Evolutionary conservation across 306 rosid species (phyloP).

Genomic region (Prosopis cineraria): DNA sequence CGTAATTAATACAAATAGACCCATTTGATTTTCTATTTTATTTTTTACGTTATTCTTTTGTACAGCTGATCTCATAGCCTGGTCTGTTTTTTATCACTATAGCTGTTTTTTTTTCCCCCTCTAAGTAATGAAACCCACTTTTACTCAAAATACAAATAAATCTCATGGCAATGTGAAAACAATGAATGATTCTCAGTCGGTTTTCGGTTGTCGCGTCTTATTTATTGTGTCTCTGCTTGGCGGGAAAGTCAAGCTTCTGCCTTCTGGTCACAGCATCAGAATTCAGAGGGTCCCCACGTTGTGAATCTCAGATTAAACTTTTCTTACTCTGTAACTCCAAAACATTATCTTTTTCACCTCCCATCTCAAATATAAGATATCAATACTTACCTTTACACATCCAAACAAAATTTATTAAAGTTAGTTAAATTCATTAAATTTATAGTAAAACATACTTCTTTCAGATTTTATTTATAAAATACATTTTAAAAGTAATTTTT

Average conservation of each 20-base stretch:
- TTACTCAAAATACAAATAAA: background rate
- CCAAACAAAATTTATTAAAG: no score
- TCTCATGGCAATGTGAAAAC: background rate
- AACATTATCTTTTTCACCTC: no score
- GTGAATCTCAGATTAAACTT: background rate
- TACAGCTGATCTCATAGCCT: background rate
- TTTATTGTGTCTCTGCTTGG: constrained; percentile 35
- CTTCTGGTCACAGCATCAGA: constrained; percentile 18
- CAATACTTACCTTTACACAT: no score
- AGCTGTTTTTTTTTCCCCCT: background rate
- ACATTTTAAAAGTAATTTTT: no score
- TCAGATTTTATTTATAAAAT: no score
- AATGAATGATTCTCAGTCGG: background rate
- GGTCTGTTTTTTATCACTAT: background rate
- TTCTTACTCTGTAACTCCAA: no score
- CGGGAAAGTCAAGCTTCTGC: constrained; percentile 44
- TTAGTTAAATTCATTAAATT: no score
- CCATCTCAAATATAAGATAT: no score
- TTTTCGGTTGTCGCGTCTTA: background rate
- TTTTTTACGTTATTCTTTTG: background rate
- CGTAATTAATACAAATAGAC: no score
- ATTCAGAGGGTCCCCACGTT: constrained; percentile 38
- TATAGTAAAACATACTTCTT: no score
- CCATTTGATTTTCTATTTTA: background rate
- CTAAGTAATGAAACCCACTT: background rate